Evolutionary conservation across 139 green algal species (phyloP).

Genomic region (Desmodesmus armatus): DNA sequence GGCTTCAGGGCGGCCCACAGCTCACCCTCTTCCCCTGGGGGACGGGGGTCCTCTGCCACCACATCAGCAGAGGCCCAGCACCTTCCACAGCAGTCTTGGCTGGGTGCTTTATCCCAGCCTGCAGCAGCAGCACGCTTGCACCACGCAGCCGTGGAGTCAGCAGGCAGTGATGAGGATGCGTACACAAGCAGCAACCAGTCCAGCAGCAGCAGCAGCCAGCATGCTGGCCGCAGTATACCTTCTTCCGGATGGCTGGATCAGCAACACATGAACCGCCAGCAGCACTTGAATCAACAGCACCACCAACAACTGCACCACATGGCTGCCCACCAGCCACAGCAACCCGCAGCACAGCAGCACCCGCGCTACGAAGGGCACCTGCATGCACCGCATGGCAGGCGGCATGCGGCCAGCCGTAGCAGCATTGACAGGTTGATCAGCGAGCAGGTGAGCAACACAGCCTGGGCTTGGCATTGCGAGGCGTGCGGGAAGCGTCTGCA

Average conservation of each 20-base stretch:
- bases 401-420: background rate
- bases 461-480: too few species aligned
- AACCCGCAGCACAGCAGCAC: background rate
- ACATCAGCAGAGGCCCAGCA: too few species aligned
- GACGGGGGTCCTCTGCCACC: too few species aligned
- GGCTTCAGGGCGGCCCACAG: too few species aligned
- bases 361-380: background rate
- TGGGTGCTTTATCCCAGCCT: too few species aligned
- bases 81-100: too few species aligned
- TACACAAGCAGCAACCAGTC: background rate
- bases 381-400: slow-evolving; percentile 6
- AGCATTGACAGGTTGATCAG: too few species aligned
- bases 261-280: too few species aligned
- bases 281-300: slow-evolving; percentile 6
- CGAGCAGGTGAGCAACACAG: background rate
- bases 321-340: background rate
- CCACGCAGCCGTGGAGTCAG: background rate
- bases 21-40: too few species aligned
- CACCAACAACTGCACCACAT: background rate
- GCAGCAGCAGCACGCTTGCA: background rate
- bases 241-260: background rate
- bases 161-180: slow-evolving; percentile 13
- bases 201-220: background rate
- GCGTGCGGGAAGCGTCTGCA: too few species aligned
- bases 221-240: background rate